Conservation (phyloP, 768 basidiomycete genomes). For the Agaricus sinodeliciosus region DNA sequence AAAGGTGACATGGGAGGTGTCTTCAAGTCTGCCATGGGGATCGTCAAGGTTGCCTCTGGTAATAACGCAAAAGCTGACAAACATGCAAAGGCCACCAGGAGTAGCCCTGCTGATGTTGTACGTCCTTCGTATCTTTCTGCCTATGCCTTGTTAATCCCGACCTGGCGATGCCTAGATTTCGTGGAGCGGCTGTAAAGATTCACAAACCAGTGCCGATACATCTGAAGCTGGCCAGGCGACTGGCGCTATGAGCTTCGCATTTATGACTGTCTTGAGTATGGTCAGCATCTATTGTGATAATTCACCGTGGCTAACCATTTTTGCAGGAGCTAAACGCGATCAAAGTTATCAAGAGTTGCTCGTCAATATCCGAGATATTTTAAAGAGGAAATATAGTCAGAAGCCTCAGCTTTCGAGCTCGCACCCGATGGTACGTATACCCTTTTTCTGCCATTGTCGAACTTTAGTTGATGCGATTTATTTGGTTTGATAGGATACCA, state of each 20-base stretch:
- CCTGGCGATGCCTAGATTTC: conserved; percentile 45
- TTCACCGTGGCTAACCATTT: background rate
- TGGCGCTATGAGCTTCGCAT: conserved; percentile 76
- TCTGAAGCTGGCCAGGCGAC: conserved; percentile 58
- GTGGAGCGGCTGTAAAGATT: conserved; percentile 80
- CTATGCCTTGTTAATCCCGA: background rate
- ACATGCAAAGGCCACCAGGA: conserved; percentile 53
- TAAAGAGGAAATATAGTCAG: conserved; percentile 34
- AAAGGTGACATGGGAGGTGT: conserved; percentile 77
- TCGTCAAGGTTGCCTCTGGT: conserved; percentile 74
- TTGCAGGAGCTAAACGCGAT: conserved; percentile 30
- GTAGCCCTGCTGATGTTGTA: conserved; percentile 83
- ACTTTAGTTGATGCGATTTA: background rate
- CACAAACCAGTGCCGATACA: conserved; percentile 78
- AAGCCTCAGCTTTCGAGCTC: conserved; percentile 38
- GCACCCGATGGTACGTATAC: conserved; percentile 29
- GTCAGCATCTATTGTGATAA: background rate
- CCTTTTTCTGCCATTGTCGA: conserved; percentile 1
- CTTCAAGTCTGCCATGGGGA: conserved; percentile 61
- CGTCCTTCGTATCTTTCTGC: conserved; percentile 20
- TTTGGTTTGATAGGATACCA: conserved; percentile 18
- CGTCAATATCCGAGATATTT: conserved; percentile 31
- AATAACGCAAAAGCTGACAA: conserved; percentile 56
- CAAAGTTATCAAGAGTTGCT: conserved; percentile 39
- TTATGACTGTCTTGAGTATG: conserved; percentile 50